phyloP scores from a whole-genome alignment of 108 stramenopile species.

The Nitzschia inconspicua region DNA sequence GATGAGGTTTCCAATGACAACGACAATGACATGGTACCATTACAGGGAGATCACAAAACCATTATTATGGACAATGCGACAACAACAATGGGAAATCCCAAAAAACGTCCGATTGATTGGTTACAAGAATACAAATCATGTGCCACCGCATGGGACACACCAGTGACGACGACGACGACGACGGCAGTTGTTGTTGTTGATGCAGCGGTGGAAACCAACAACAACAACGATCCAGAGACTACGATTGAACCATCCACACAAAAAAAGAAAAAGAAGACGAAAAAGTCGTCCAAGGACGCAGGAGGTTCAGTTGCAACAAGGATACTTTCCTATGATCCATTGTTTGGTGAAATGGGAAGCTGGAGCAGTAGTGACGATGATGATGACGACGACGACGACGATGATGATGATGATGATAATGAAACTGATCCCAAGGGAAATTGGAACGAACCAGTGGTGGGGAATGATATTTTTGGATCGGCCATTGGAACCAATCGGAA shows the following conservation, averaged over 20 bases:
- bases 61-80: not conserved
- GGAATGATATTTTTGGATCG: constrained; percentile 14
- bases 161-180: not conserved
- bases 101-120: constrained; percentile 10
- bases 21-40: not conserved
- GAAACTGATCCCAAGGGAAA: constrained; percentile 20
- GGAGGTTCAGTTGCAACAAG: too few relatives aligned
- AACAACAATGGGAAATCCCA: not conserved
- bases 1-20: not conserved
- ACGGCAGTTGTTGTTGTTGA: too few relatives aligned
- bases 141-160: not conserved
- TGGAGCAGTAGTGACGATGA: constrained; percentile 33
- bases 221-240: not conserved
- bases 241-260: not conserved
- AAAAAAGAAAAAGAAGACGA: not conserved
- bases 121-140: constrained; percentile 18
- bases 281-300: not conserved
- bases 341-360: constrained; percentile 57
- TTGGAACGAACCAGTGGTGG: too few relatives aligned
- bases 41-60: not conserved
- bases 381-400: constrained; percentile 24
- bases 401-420: constrained; percentile 13
- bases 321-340: constrained; percentile 49
- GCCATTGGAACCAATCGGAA: constrained; percentile 24
- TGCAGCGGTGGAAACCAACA: too few relatives aligned